These are phyloP conservation scores for Cyclostephanos tholiformis DNA, from an alignment of 108 stramenopile genomes.

Conservation along the genomic window DNA sequence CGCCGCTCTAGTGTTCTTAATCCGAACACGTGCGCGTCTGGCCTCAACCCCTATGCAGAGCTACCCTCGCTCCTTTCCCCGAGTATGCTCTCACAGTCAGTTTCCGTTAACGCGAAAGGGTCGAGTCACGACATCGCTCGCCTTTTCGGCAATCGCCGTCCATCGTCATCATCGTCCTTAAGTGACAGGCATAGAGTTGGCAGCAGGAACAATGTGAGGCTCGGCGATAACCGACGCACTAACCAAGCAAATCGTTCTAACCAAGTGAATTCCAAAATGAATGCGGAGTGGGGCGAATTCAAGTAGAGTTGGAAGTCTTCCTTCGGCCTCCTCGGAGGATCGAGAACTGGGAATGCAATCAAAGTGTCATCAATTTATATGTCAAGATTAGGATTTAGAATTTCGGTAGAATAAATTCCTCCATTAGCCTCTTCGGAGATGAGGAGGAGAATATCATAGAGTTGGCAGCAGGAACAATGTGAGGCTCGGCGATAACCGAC, in stretches of 20 bases:
- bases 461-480: neutral
- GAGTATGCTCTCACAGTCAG: no score
- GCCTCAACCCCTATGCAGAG: neutral
- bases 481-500: neutral
- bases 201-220: neutral
- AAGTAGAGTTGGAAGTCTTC: neutral
- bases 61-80: neutral
- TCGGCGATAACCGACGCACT: neutral
- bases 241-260: no score
- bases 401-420: no score
- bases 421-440: no score
- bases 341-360: no score
- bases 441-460: no score
- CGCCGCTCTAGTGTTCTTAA: no score
- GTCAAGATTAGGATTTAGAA: no score
- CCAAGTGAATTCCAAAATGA: neutral
- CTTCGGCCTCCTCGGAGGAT: no score
- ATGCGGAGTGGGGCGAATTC: neutral
- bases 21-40: neutral
- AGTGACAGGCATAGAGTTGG: neutral
- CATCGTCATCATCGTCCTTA: neutral
- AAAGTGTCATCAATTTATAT: no score
- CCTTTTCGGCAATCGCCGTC: neutral
- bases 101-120: no score
- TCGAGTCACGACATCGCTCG: neutral